These are phyloP conservation scores for Aspergillus sp. DNA, from an alignment of 2,329 filamentous ascomycete species.

Conservation along the genomic window DNA sequence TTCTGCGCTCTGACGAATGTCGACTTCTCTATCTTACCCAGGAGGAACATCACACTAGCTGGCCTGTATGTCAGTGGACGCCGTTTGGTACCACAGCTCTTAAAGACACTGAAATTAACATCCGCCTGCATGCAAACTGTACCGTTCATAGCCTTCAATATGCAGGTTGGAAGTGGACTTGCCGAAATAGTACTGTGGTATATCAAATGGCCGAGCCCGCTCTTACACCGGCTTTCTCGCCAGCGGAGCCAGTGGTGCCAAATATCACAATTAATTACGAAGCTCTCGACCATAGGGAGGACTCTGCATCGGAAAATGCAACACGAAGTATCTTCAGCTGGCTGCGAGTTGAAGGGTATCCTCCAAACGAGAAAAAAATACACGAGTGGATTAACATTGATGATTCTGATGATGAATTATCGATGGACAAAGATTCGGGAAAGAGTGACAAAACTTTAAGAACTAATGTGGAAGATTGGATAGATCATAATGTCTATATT, in stretches of 20 bases:
- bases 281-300: background rate
- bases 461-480: conserved; percentile 4
- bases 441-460: background rate
- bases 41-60: conserved; percentile 2
- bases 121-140: conserved; percentile 5
- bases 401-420: background rate
- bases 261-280: background rate
- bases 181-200: background rate
- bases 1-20: conserved; percentile 4
- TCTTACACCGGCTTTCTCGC: background rate
- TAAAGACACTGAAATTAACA: conserved; percentile 7
- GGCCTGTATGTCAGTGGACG: conserved; percentile 4
- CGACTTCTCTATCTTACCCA: conserved; percentile 5
- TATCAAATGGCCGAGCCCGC: background rate
- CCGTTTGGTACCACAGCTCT: conserved; percentile 2
- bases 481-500: background rate
- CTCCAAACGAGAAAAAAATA: conserved; percentile 2
- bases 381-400: conserved; percentile 4
- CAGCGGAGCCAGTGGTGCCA: background rate
- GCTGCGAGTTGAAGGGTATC: conserved; percentile 6
- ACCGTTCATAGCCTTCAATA: conserved; percentile 1
- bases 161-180: conserved; percentile 8
- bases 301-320: background rate
- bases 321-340: conserved; percentile 7
- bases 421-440: background rate